These are phyloP conservation scores for Ascosphaera aggregata DNA, from an alignment of 2,329 filamentous ascomycete species.

Conservation along the genomic window DNA sequence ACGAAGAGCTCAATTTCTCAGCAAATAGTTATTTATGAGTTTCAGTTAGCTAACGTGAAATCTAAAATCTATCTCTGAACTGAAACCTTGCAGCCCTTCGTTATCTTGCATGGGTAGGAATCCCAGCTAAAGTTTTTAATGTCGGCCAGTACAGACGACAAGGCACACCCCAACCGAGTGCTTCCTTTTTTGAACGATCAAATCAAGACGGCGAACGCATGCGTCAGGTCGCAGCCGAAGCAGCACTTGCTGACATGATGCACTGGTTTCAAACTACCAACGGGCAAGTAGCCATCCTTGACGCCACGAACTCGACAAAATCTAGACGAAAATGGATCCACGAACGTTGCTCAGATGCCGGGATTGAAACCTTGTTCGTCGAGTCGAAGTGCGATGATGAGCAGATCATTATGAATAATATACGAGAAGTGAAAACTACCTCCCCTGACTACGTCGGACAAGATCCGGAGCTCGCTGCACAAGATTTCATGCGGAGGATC, in stretches of 20 bases:
- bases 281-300: conserved; percentile 78
- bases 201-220: conserved; percentile 81
- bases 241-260: conserved; percentile 81
- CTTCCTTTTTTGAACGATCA: conserved; percentile 83
- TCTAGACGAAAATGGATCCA: conserved; percentile 75
- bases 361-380: conserved; percentile 80
- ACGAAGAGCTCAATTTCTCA: no score
- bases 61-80: no score
- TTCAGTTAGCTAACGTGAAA: no score
- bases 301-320: conserved; percentile 94
- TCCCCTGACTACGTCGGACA: conserved; percentile 88
- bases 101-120: conserved; percentile 91
- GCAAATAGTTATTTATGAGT: no score
- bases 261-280: conserved; percentile 60
- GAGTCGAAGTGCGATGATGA: conserved; percentile 96
- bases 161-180: conserved; percentile 70
- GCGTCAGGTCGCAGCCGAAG: conserved; percentile 70
- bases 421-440: conserved; percentile 89
- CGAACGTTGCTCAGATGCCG: conserved; percentile 49
- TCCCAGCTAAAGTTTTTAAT: conserved; percentile 87
- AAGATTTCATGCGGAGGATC: conserved; percentile 84
- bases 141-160: conserved; percentile 87
- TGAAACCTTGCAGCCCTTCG: conserved; percentile 50
- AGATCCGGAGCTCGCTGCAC: conserved; percentile 74
- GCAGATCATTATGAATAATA: conserved; percentile 92